Percentiles rank a stretch among this genome's conserved stretches.
Conservation (phyloP, 176 grass and related monocot genomes). For the Bolboschoenus planiculmis region DNA sequence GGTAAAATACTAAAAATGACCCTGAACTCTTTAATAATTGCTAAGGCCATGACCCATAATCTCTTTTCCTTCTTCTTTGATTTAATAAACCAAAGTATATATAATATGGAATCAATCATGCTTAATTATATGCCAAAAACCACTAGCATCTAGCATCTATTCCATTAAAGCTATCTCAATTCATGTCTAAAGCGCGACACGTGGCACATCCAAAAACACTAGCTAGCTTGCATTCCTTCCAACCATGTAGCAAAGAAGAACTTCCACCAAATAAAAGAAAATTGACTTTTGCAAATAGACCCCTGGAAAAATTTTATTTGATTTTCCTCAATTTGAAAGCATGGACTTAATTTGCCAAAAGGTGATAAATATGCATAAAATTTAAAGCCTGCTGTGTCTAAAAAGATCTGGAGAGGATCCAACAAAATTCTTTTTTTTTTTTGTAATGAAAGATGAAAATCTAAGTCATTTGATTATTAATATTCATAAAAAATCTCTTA, state of each 20-base stretch:
- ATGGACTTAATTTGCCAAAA: neutral
- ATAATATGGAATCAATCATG: neutral
- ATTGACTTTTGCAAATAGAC: neutral
- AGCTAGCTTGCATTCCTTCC: neutral
- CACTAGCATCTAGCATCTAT: slow-evolving; percentile 15
- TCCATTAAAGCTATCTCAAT: neutral
- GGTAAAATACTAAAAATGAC: neutral
- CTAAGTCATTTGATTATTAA: too few relatives aligned
- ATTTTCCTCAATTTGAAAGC: neutral
- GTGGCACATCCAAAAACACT: neutral
- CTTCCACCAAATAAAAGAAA: neutral
- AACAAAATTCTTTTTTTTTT: too few relatives aligned
- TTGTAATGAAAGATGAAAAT: too few relatives aligned
- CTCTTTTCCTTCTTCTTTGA: neutral
- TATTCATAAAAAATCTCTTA: too few relatives aligned
- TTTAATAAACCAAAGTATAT: neutral
- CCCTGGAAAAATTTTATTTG: neutral
- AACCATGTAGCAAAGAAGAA: neutral
- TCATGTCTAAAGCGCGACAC: neutral
- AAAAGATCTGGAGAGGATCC: neutral
- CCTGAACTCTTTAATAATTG: neutral
- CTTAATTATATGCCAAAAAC: slow-evolving; percentile 6
- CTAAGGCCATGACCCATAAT: neutral
- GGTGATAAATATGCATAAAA: neutral
- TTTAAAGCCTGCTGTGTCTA: neutral